A percentile compares a stretch with the other conserved stretches of the same genome.
Conservation (phyloP, 2,329 filamentous ascomycete genomes). For the Alternaria consortialis region DNA sequence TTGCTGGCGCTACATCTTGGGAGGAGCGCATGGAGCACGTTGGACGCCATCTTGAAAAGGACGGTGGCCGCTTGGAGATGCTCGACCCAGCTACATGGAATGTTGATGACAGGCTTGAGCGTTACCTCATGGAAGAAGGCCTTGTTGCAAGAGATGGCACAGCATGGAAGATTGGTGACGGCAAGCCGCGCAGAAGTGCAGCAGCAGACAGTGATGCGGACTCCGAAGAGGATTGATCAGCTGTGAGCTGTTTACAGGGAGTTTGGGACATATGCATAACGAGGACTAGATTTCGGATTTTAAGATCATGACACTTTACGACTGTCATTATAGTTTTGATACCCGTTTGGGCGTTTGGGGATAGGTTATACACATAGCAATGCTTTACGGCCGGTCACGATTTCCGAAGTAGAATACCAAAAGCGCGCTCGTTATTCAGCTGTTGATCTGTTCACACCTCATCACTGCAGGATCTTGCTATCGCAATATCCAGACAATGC, state of each 20-base stretch:
- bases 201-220: constrained; percentile 21
- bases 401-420: not conserved
- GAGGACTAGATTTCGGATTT: not conserved
- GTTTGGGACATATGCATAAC: not conserved
- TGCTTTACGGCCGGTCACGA: not conserved
- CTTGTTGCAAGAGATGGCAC: constrained; percentile 44
- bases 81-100: constrained; percentile 38
- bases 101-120: constrained; percentile 41
- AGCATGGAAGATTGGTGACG: constrained; percentile 48
- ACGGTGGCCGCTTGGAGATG: constrained; percentile 34
- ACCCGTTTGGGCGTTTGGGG: constrained; percentile 9
- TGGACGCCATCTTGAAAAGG: constrained; percentile 77
- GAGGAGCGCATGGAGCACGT: constrained; percentile 88
- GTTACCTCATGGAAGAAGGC: constrained; percentile 53
- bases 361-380: not conserved
- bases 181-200: constrained; percentile 27
- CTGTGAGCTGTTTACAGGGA: not conserved
- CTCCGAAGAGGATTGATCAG: constrained; percentile 22
- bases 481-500: not conserved
- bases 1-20: constrained; percentile 73
- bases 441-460: not conserved
- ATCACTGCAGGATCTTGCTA: not conserved
- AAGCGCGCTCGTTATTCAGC: not conserved
- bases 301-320: not conserved
- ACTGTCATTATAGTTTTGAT: constrained; percentile 10